Conservation (phyloP, 129 eudicot genomes). For the Escallonia rubra region DNA sequence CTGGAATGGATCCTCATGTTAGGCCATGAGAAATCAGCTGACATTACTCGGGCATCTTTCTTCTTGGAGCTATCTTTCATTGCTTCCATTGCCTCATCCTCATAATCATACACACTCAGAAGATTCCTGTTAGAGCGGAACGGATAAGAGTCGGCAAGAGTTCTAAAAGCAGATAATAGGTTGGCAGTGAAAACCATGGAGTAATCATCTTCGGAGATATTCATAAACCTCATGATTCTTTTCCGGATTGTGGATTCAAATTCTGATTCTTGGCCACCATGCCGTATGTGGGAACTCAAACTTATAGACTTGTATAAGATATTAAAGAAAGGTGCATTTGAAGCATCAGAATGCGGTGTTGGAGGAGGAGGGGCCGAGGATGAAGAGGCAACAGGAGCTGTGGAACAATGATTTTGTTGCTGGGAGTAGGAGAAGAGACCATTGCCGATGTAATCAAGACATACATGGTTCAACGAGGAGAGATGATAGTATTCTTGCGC, state of each 20-base stretch:
- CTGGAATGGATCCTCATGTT: constrained; percentile 32
- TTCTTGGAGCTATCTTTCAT: constrained; percentile 31
- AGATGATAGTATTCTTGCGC: constrained; percentile 33
- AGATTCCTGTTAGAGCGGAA: constrained; percentile 26
- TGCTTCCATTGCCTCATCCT: constrained; percentile 38
- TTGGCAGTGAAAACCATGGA: constrained; percentile 44
- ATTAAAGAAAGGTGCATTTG: constrained; percentile 23
- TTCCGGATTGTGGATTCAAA: constrained; percentile 20
- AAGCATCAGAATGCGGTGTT: background rate
- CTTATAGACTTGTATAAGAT: constrained; percentile 21
- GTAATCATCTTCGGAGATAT: constrained; percentile 49
- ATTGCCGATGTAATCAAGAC: constrained; percentile 47
- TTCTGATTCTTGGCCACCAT: constrained; percentile 26
- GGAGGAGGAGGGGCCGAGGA: constrained; percentile 22
- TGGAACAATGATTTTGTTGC: background rate
- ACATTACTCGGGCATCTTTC: constrained; percentile 20
- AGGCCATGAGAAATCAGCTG: constrained; percentile 54
- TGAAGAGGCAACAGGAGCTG: constrained; percentile 13
- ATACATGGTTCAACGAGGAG: constrained; percentile 22
- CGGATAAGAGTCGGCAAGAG: constrained; percentile 42
- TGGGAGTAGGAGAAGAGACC: constrained; percentile 47
- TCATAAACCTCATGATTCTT: constrained; percentile 46
- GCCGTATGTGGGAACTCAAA: constrained; percentile 17
- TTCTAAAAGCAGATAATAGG: constrained; percentile 37
- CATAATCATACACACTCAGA: constrained; percentile 43